phyloP scores from a whole-genome alignment of 441 rosid genomes.

The Jatropha multifida region DNA sequence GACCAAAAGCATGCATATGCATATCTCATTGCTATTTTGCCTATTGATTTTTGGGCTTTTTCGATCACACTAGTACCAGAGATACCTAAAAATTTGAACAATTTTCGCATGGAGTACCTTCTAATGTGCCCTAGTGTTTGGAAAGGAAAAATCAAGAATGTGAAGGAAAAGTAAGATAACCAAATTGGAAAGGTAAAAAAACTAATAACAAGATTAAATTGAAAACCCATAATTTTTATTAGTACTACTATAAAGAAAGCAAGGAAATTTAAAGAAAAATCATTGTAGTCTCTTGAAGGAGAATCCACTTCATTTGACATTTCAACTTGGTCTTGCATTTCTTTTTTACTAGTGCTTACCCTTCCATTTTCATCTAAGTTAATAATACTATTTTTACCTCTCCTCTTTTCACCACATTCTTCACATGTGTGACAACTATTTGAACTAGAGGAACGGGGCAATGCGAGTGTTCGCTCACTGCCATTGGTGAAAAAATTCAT shows the following conservation, averaged over 20 bases:
- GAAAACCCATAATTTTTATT: constrained; percentile 26
- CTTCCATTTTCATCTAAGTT: neutral
- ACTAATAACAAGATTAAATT: constrained; percentile 24
- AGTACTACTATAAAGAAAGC: constrained; percentile 13
- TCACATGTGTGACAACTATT: neutral
- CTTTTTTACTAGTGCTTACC: neutral
- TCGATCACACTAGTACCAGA: constrained; percentile 5
- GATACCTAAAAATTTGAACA: constrained; percentile 20
- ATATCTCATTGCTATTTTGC: constrained; percentile 12
- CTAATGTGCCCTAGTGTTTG: constrained; percentile 14
- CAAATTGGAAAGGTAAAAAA: constrained; percentile 34
- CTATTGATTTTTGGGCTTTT: constrained; percentile 20
- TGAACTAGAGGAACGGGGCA: neutral
- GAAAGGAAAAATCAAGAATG: constrained; percentile 27
- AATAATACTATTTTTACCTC: neutral
- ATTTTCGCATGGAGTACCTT: constrained; percentile 16
- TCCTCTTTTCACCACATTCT: neutral
- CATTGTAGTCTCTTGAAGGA: neutral
- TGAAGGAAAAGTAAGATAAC: constrained; percentile 20
- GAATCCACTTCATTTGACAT: neutral
- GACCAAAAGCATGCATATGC: constrained; percentile 36
- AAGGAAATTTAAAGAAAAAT: constrained; percentile 14
- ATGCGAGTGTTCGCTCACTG: neutral
- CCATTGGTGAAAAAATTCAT: neutral
- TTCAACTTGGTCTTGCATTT: neutral